These are phyloP conservation scores for Sarocladiaceae sp. DNA, from an alignment of 2,329 filamentous ascomycete genomes.

Conservation along the genomic window DNA sequence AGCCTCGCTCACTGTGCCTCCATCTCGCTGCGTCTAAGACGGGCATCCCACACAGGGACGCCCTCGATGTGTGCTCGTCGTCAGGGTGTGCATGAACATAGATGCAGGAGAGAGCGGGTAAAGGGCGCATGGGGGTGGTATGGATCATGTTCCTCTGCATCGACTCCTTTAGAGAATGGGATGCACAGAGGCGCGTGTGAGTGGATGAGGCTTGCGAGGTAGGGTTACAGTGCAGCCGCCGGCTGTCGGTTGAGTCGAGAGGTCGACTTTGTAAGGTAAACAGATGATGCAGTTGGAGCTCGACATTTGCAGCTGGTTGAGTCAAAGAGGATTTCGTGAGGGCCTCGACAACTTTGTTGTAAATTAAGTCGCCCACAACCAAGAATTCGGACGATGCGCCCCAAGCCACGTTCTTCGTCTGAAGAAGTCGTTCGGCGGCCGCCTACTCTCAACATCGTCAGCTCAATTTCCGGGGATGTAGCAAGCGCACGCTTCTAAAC, in stretches of 20 bases:
- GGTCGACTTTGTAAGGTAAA: not conserved
- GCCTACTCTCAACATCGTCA: not conserved
- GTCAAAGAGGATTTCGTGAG: not conserved
- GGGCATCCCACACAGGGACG: not conserved
- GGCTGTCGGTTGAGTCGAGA: constrained; percentile 6
- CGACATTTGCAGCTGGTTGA: not conserved
- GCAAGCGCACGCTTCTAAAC: not conserved
- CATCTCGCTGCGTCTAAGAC: not conserved
- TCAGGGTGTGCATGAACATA: constrained; percentile 7
- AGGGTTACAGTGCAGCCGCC: constrained; percentile 4
- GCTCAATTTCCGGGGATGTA: constrained; percentile 3
- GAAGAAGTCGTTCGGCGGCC: not conserved
- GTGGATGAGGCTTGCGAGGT: not conserved
- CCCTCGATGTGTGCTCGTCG: not conserved
- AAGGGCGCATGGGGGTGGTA: not conserved
- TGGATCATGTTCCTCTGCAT: constrained; percentile 1
- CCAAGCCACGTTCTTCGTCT: not conserved
- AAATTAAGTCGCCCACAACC: too few species aligned
- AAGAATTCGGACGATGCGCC: too few species aligned
- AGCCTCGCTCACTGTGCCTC: constrained; percentile 1
- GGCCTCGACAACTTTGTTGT: not conserved
- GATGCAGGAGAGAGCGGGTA: constrained; percentile 5
- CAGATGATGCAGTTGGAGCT: not conserved
- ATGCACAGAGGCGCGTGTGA: not conserved
- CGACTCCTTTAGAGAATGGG: not conserved